phyloP scores from a whole-genome alignment of 192 early-diverging fungal species.

The Dissophora globulifera region DNA sequence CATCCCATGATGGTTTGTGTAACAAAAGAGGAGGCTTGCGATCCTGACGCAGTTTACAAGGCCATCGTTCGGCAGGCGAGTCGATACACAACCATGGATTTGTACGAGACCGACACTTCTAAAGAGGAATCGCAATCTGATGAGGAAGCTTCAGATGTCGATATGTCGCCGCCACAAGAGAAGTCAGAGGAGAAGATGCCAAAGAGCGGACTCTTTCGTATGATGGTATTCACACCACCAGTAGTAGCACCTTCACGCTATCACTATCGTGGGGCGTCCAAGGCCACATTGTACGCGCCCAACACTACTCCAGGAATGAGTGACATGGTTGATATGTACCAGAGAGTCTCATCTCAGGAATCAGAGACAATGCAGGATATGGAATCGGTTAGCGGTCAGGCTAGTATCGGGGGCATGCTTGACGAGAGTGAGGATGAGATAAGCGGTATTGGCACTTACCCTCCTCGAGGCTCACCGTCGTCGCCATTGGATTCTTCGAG shows the following conservation, averaged over 20 bases:
- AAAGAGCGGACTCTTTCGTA: slow-evolving; percentile 20
- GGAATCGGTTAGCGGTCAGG: neutral
- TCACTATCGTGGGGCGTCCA: slow-evolving; percentile 9
- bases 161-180: neutral
- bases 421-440: neutral
- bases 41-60: slow-evolving; percentile 44
- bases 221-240: slow-evolving; percentile 20
- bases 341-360: slow-evolving; percentile 8
- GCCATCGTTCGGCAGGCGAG: slow-evolving; percentile 54
- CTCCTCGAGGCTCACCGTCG: slow-evolving; percentile 9
- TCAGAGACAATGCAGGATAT: slow-evolving; percentile 7
- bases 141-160: slow-evolving; percentile 14
- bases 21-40: slow-evolving; percentile 48
- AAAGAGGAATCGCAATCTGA: slow-evolving; percentile 10
- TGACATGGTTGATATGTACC: slow-evolving; percentile 35
- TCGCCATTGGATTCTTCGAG: slow-evolving; percentile 12
- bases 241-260: neutral
- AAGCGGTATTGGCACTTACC: neutral
- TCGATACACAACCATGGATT: slow-evolving; percentile 53
- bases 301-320: neutral
- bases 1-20: slow-evolving; percentile 59
- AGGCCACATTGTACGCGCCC: slow-evolving; percentile 29
- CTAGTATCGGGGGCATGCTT: neutral
- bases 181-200: neutral
- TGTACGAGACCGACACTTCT: slow-evolving; percentile 37